These are phyloP conservation scores for Xylaria sp. DNA, from an alignment of 2,329 filamentous ascomycete genomes.

Conservation along the genomic window DNA sequence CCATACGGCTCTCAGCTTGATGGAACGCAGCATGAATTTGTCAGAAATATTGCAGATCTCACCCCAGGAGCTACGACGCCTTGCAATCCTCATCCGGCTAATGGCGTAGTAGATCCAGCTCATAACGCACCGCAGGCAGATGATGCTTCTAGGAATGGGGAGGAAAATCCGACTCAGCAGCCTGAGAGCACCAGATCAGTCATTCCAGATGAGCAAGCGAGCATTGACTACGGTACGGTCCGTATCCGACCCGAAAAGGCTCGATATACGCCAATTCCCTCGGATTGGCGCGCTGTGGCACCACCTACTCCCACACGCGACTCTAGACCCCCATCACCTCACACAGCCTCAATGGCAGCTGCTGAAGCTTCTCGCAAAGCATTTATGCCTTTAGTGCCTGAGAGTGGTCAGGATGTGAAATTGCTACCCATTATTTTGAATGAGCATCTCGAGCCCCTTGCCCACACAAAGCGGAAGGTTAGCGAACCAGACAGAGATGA, in stretches of 20 bases:
- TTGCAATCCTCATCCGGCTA: background rate
- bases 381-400: background rate
- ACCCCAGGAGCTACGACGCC: background rate
- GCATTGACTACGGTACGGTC: conserved; percentile 38
- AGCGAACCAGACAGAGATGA: conserved; percentile 11
- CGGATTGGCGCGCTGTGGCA: conserved; percentile 27
- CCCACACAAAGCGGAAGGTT: conserved; percentile 33
- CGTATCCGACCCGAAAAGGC: conserved; percentile 33
- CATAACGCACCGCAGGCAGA: background rate
- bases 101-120: background rate
- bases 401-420: background rate
- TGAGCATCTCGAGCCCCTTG: background rate
- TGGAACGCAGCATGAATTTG: background rate
- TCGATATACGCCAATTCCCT: conserved; percentile 28
- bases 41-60: too few species aligned
- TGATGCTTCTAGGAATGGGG: background rate
- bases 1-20: background rate
- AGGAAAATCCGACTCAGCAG: background rate
- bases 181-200: background rate
- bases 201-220: conserved; percentile 3
- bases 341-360: background rate
- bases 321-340: background rate
- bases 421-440: background rate
- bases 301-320: background rate
- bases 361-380: background rate